Conservation (phyloP, 2,329 filamentous ascomycete species). For the Phaeosphaeriaceae sp. region DNA sequence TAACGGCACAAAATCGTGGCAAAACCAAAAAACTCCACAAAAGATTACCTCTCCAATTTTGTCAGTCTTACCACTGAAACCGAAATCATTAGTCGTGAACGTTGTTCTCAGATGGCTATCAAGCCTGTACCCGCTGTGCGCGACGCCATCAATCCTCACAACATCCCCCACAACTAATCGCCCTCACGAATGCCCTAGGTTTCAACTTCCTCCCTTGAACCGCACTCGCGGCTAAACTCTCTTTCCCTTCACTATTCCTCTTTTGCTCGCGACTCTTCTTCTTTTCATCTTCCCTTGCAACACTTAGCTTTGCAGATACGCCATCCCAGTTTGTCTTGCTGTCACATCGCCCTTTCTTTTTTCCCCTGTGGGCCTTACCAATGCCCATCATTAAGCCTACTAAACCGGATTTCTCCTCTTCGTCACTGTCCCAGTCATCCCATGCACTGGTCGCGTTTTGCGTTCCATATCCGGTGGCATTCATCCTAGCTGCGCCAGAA, state of each 20-base stretch:
- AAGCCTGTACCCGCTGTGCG: no score
- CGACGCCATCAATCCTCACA: constrained; percentile 7
- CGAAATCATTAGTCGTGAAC: constrained; percentile 1
- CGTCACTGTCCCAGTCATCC: constrained; percentile 47
- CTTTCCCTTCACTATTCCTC: constrained; percentile 3
- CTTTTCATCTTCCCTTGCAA: constrained; percentile 8
- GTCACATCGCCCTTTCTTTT: constrained; percentile 11
- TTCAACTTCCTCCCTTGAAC: constrained; percentile 23
- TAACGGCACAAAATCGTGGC: no score
- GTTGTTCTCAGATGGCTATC: no score
- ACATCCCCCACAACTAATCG: constrained; percentile 44
- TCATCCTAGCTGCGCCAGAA: constrained; percentile 23
- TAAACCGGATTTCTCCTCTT: constrained; percentile 37
- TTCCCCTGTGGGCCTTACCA: constrained; percentile 13
- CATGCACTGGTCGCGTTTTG: constrained; percentile 44
- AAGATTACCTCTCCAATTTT: background rate
- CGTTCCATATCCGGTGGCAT: constrained; percentile 17
- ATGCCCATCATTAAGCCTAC: constrained; percentile 29
- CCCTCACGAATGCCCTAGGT: constrained; percentile 38
- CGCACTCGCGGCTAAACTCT: constrained; percentile 4
- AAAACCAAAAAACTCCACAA: background rate
- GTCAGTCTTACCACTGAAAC: background rate
- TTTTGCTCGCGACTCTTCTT: constrained; percentile 8
- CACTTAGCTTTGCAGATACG: background rate
- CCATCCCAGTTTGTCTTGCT: constrained; percentile 6